phyloP scores from a whole-genome alignment of 257 asterid species.

The Solanum piurae region DNA sequence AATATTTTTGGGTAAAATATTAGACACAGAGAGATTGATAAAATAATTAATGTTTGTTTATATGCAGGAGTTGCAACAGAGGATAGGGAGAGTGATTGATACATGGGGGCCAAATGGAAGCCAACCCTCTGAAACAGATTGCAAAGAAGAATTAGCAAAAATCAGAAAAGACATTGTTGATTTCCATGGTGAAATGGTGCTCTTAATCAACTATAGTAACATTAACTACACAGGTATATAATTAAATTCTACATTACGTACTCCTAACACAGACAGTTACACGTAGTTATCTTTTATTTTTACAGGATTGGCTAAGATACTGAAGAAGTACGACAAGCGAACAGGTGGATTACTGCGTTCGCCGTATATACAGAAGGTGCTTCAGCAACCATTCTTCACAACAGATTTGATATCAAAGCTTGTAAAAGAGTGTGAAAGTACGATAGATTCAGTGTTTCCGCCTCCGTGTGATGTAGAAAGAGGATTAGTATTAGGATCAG shows the following conservation, averaged over 20 bases:
- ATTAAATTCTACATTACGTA: neutral
- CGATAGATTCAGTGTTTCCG: constrained; percentile 59
- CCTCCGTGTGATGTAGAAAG: constrained; percentile 13
- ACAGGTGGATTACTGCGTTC: constrained; percentile 73
- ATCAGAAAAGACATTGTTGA: constrained; percentile 78
- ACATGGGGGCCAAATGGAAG: constrained; percentile 36
- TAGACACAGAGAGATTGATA: neutral
- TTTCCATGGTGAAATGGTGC: constrained; percentile 98
- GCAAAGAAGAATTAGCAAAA: constrained; percentile 43
- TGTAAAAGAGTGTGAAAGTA: constrained; percentile 72
- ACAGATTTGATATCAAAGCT: constrained; percentile 77
- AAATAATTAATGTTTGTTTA: neutral
- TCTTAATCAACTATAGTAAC: constrained; percentile 72
- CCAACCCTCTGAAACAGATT: constrained; percentile 31
- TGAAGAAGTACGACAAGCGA: constrained; percentile 85
- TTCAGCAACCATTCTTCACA: constrained; percentile 77
- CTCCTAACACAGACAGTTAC: neutral
- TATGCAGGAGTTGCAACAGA: constrained; percentile 67
- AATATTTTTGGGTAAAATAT: neutral
- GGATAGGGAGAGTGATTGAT: constrained; percentile 49
- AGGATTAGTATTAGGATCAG: neutral
- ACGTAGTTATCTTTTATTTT: neutral
- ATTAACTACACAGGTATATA: constrained; percentile 32
- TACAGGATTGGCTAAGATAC: constrained; percentile 72
- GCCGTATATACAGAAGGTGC: constrained; percentile 65